Base-by-base conservation (phyloP, 2,329 filamentous ascomycete species). In the Pyrenochaeta sp. region DNA sequence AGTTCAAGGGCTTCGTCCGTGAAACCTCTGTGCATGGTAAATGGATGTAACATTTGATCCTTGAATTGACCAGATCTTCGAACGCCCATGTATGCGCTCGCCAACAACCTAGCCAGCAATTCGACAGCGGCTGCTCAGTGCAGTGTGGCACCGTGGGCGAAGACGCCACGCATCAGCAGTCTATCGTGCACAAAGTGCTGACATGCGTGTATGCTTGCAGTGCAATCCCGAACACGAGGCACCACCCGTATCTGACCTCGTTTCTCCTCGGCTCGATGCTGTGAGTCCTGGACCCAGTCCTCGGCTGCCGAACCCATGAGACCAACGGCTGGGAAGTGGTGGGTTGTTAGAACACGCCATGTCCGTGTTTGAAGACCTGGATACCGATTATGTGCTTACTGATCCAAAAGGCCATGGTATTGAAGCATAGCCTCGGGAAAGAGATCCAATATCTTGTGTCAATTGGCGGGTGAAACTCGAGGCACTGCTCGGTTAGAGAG, bases 141-240 rank as follows among this genome's bases (percentile, higher is more conserved):
- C 28, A 5, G 28, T 30, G 28, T 30, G 5, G 28, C 28, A 19
- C 28, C 9, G 28, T 9, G 28, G 5, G 24, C 27, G 7, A 27
- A 25, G 7, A 45, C n/a, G 28, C 44, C 44, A 30, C 25, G 40
- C 24, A 46, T 46, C 44, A 46, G 44, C 44, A 46, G 15, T 27
- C 25, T 46, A 46, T 32, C 44, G 44, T 46, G 27, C 44, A 46
- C 44, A 46, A 32, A 9, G 44, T 46, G 44, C 44, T 46, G 44
- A 46, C 44, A 28, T 19, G 44, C 44, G 44, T n/a, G 44, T 46
- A 22, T 22, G 37, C 19, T 15, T 40, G 37, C 28, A 30, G 28
- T 5, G 9, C 9, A 5, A n/a, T 28, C 25, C 24, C 15, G 25
- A 5, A 45, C 43, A 27, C 9, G 43, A 25, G 8, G 27, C 25